Evolutionary conservation across 2,329 filamentous ascomycete species (phyloP).

Genomic region (Colletotrichum trifolii): DNA sequence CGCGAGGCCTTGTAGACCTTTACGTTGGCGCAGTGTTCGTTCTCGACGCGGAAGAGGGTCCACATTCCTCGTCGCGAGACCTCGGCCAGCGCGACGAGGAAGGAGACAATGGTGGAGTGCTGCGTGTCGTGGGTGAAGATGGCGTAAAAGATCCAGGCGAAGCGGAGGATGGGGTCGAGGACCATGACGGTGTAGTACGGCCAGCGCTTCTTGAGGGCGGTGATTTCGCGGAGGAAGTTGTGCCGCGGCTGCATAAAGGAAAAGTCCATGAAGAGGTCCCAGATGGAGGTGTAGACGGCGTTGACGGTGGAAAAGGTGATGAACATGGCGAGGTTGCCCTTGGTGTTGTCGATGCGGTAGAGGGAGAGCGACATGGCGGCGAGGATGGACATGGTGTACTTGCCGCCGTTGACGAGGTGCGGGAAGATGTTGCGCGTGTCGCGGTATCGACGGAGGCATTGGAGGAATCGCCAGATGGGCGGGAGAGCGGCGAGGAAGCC

Average conservation of each 20-base stretch:
- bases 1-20: slow-evolving; percentile 88
- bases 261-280: slow-evolving; percentile 98
- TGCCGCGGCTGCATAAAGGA: slow-evolving; percentile 84
- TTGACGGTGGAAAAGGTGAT: slow-evolving; percentile 86
- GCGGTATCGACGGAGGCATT: slow-evolving; percentile 89
- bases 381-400: slow-evolving; percentile 87
- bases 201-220: slow-evolving; percentile 83
- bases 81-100: slow-evolving; percentile 82
- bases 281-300: slow-evolving; percentile 84
- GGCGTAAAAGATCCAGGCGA: slow-evolving; percentile 94
- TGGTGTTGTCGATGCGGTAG: slow-evolving; percentile 78
- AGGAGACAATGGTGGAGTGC: slow-evolving; percentile 85
- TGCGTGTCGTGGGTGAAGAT: slow-evolving; percentile 84
- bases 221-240: slow-evolving; percentile 77
- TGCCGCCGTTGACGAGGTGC: slow-evolving; percentile 91
- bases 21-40: slow-evolving; percentile 96
- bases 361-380: slow-evolving; percentile 83
- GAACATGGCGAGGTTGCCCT: slow-evolving; percentile 74
- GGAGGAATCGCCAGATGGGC: slow-evolving; percentile 88
- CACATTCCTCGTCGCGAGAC: slow-evolving; percentile 88
- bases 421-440: slow-evolving; percentile 91
- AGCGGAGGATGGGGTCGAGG: slow-evolving; percentile 85
- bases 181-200: slow-evolving; percentile 89
- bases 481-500: slow-evolving; percentile 89
- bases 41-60: slow-evolving; percentile 94